Percentiles rank a stretch among this genome's conserved stretches.
Conservation (phyloP, 164 flowering plant genomes). For the Nymphaea thermarum region DNA sequence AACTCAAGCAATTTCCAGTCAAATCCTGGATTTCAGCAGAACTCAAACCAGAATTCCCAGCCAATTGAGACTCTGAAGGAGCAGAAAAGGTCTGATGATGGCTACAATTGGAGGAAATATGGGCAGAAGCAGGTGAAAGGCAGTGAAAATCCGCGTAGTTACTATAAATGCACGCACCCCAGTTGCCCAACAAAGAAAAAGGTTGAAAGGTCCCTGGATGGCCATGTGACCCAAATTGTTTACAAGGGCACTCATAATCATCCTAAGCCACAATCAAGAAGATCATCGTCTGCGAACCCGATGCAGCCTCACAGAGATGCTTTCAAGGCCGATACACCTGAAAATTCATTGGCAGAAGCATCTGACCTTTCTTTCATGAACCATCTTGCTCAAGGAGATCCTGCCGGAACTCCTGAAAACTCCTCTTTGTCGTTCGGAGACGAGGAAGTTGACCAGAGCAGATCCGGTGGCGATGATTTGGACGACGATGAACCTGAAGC, state of each 20-base stretch:
- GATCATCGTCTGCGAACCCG: conserved; percentile 16
- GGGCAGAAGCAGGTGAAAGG: conserved; percentile 84
- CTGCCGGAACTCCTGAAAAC: conserved; percentile 49
- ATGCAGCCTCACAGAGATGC: background rate
- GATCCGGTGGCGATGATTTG: conserved; percentile 41
- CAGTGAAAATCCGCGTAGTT: conserved; percentile 76
- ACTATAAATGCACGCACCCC: conserved; percentile 64
- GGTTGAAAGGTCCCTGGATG: conserved; percentile 64
- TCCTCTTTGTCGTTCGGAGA: conserved; percentile 62
- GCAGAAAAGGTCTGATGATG: conserved; percentile 46
- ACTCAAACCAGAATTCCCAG: conserved; percentile 3
- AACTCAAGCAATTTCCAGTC: conserved; percentile 1
- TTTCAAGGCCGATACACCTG: background rate
- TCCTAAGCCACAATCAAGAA: conserved; percentile 57
- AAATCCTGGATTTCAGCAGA: background rate
- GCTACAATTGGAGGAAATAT: conserved; percentile 78
- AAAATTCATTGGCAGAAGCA: background rate
- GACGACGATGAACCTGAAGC: conserved; percentile 70
- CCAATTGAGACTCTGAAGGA: conserved; percentile 22
- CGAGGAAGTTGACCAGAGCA: conserved; percentile 54
- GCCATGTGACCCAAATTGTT: conserved; percentile 66
- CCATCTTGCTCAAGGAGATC: conserved; percentile 25
- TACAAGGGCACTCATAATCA: conserved; percentile 70
- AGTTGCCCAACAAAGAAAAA: conserved; percentile 73
- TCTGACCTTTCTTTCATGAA: background rate